Evolutionary conservation across 2,329 filamentous ascomycete genomes (phyloP), one percentile per base, ranked within the genome.

Genomic region (Ophiobolus disseminans): DNA sequence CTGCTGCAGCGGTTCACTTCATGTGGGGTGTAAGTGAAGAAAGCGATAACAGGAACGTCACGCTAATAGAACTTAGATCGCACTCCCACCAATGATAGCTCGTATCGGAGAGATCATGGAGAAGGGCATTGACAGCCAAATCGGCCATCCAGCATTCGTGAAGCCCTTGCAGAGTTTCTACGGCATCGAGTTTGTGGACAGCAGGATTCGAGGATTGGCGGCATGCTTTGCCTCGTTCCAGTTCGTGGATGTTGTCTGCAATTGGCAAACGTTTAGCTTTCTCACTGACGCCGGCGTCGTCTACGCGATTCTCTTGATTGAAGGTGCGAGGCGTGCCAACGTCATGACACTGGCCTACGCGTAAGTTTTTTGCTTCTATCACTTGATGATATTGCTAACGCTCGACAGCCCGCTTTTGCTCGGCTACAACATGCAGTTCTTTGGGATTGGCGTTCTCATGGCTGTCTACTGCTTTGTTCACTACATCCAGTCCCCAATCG

Each of bases 241-340:
- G n/a, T 53, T 55, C 11, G 44, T 53, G 14, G 46, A 59, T 22
- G 16, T 44, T 1, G 23, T 50, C 11, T 38, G 42, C 32, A 49
- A 43, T 35, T 59, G 56, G 56, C 53, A 59, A 14, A 17, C 31
- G 2, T 38, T 53, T n/a, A 57, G 34, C 19, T 57, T 57, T 25
- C 41, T 59, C 4, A 50, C 43, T 10, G 53, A 59, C 28, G 5
- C 30, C 23, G 56, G 53, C 0, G 20, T 52, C 3, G 9, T 59
- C 1, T 59, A 59, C 37, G 38, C 40, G 0, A 50, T 59, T 9
- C 14, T 56, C n/a, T 45, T 57, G 5, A 54, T 57, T 13, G 56
- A 59, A 37, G 40, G 49, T 23, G 45, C 45, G 8, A 43, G 56
- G 3, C 45, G 45, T 32, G 52, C 52, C 3, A 55, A 55, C 14